These are phyloP conservation scores for Fusarium praegraminearum DNA, from an alignment of 2,329 filamentous ascomycete species.

Conservation along the genomic window DNA sequence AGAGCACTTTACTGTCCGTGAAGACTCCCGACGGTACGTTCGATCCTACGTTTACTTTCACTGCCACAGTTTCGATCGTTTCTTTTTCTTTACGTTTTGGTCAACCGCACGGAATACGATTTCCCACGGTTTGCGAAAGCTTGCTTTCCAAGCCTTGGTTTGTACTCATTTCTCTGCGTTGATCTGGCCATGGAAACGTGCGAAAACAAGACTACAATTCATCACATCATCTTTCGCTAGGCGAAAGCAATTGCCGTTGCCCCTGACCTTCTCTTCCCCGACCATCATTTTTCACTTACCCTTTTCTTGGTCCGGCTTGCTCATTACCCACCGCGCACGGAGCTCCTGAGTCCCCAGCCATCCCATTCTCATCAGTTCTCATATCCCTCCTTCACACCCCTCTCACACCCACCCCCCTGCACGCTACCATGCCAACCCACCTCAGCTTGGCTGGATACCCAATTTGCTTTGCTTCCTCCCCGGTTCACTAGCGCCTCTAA, in stretches of 20 bases:
- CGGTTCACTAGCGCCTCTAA: slow-evolving; percentile 35
- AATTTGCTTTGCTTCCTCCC: slow-evolving; percentile 45
- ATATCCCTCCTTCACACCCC: slow-evolving; percentile 28
- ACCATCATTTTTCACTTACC: slow-evolving; percentile 14
- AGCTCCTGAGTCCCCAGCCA: slow-evolving; percentile 45
- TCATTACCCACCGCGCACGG: slow-evolving; percentile 41
- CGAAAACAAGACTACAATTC: slow-evolving; percentile 19
- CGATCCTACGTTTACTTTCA: slow-evolving; percentile 24
- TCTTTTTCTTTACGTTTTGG: slow-evolving; percentile 4
- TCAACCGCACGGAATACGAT: slow-evolving; percentile 1
- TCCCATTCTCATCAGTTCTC: slow-evolving; percentile 35
- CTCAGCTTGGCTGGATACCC: slow-evolving; percentile 43
- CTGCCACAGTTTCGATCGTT: not conserved
- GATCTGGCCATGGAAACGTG: slow-evolving; percentile 27
- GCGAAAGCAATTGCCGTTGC: slow-evolving; percentile 31
- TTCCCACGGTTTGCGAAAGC: slow-evolving; percentile 4
- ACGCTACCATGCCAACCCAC: slow-evolving; percentile 34
- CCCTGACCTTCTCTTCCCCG: slow-evolving; percentile 31
- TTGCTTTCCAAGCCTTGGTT: not conserved
- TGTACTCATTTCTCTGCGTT: slow-evolving; percentile 8
- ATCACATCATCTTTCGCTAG: slow-evolving; percentile 22
- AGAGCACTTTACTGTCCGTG: slow-evolving; percentile 53
- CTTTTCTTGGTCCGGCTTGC: slow-evolving; percentile 31
- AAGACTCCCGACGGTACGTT: slow-evolving; percentile 66
- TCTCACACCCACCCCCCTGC: slow-evolving; percentile 34